Percentiles rank a stretch among this genome's conserved stretches.
Conservation (phyloP, 352 stramenopile species). For the Plasmopara muralis region DNA sequence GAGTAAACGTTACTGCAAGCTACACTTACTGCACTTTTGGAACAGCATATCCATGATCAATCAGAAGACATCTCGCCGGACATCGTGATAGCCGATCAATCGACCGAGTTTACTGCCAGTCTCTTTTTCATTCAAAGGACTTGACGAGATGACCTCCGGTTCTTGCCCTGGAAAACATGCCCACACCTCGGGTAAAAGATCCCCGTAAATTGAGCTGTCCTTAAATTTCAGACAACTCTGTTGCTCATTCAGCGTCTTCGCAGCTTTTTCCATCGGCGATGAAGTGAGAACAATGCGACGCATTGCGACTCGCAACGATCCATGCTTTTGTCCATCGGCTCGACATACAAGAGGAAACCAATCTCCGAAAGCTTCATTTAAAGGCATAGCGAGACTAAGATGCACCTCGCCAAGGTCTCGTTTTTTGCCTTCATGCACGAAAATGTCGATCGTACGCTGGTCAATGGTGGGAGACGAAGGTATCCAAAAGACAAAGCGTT, state of each 20-base stretch:
- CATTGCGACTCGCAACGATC: slow-evolving; percentile 38
- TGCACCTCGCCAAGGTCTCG: slow-evolving; percentile 68
- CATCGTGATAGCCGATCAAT: slow-evolving; percentile 49
- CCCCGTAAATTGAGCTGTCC: slow-evolving; percentile 36
- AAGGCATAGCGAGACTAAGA: slow-evolving; percentile 50
- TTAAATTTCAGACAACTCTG: slow-evolving; percentile 39
- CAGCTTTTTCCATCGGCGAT: slow-evolving; percentile 38
- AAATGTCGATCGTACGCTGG: slow-evolving; percentile 36
- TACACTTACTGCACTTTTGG: not conserved
- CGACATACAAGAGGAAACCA: slow-evolving; percentile 61
- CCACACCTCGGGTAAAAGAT: slow-evolving; percentile 55
- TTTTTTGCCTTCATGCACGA: slow-evolving; percentile 40
- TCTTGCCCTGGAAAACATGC: slow-evolving; percentile 42
- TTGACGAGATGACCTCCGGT: slow-evolving; percentile 9
- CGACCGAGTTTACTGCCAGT: slow-evolving; percentile 56
- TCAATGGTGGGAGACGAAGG: slow-evolving; percentile 40
- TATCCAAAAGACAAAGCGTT: slow-evolving; percentile 71
- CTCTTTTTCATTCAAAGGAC: slow-evolving; percentile 25
- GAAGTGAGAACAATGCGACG: slow-evolving; percentile 56
- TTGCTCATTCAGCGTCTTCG: slow-evolving; percentile 32
- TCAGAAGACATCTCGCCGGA: slow-evolving; percentile 62
- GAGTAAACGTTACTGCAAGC: not conserved
- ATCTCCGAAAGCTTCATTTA: slow-evolving; percentile 61
- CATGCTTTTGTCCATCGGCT: slow-evolving; percentile 49
- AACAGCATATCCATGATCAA: not conserved